Evolutionary conservation across 805 yeast species (phyloP).

Genomic region (Clavispora fructus): DNA sequence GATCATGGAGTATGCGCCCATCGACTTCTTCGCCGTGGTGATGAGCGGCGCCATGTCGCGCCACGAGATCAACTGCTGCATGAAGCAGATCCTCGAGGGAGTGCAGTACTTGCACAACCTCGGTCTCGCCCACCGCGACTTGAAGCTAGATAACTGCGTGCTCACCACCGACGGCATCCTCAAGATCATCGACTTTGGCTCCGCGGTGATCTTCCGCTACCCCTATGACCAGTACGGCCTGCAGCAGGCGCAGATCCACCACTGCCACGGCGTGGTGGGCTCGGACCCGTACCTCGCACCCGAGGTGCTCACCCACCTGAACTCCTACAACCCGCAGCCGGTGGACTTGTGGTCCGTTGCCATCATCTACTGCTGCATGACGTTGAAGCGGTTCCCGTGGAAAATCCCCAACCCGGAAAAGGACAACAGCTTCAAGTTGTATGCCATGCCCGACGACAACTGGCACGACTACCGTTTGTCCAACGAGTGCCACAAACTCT

Average conservation of each 20-base stretch:
- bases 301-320: slow-evolving; percentile 54
- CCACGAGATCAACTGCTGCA: slow-evolving; percentile 76
- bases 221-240: slow-evolving; percentile 57
- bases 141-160: slow-evolving; percentile 80
- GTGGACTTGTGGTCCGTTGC: slow-evolving; percentile 85
- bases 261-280: slow-evolving; percentile 69
- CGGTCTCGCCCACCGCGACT: slow-evolving; percentile 80
- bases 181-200: slow-evolving; percentile 78
- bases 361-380: slow-evolving; percentile 83
- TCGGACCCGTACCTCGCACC: slow-evolving; percentile 87
- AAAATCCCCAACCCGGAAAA: slow-evolving; percentile 58
- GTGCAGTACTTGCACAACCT: slow-evolving; percentile 67
- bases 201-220: slow-evolving; percentile 76
- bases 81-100: slow-evolving; percentile 69
- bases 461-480: slow-evolving; percentile 72
- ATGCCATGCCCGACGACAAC: slow-evolving; percentile 61
- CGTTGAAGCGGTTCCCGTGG: slow-evolving; percentile 82
- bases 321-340: slow-evolving; percentile 65
- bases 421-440: slow-evolving; percentile 68
- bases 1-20: slow-evolving; percentile 92
- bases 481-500: slow-evolving; percentile 64
- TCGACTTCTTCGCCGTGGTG: slow-evolving; percentile 80
- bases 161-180: slow-evolving; percentile 68
- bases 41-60: slow-evolving; percentile 82
- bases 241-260: slow-evolving; percentile 30